Evolutionary conservation across 2,329 filamentous ascomycete species (phyloP).

Genomic region (Arthroderma sp.): DNA sequence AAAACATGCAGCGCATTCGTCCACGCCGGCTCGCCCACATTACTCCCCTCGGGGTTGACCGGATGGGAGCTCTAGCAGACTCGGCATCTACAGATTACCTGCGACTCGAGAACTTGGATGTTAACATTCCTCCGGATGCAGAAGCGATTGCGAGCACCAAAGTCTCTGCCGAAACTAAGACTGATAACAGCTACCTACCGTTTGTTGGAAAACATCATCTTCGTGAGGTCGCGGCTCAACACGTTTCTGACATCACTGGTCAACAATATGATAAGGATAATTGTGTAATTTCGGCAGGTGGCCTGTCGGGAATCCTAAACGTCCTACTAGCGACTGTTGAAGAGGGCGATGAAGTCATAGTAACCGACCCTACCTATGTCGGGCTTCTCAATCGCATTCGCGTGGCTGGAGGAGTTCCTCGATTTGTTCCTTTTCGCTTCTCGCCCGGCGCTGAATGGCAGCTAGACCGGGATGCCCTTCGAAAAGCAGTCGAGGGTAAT

Average conservation of each 20-base stretch:
- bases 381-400: slow-evolving; percentile 3
- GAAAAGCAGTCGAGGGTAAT: background rate
- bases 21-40: slow-evolving; percentile 4
- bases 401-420: slow-evolving; percentile 3
- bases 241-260: slow-evolving; percentile 3
- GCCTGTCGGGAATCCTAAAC: slow-evolving; percentile 4
- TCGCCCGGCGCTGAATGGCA: slow-evolving; percentile 1
- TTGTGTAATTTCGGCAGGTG: slow-evolving; percentile 3
- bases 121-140: slow-evolving; percentile 3
- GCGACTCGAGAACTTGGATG: slow-evolving; percentile 5
- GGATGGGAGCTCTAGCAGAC: slow-evolving; percentile 5
- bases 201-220: slow-evolving; percentile 3
- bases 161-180: background rate
- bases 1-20: background rate
- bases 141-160: slow-evolving; percentile 3
- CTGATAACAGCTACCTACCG: slow-evolving; percentile 5
- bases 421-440: slow-evolving; percentile 5
- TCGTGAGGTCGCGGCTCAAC: slow-evolving; percentile 1
- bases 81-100: background rate
- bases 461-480: slow-evolving; percentile 2
- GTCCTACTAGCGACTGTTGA: slow-evolving; percentile 5
- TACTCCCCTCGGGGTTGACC: slow-evolving; percentile 4
- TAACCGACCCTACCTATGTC: slow-evolving; percentile 5
- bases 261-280: slow-evolving; percentile 1
- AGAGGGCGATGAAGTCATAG: slow-evolving; percentile 4